Evolutionary conservation across 805 yeast genomes (phyloP).

Genomic region (Ogataea kodamae): DNA sequence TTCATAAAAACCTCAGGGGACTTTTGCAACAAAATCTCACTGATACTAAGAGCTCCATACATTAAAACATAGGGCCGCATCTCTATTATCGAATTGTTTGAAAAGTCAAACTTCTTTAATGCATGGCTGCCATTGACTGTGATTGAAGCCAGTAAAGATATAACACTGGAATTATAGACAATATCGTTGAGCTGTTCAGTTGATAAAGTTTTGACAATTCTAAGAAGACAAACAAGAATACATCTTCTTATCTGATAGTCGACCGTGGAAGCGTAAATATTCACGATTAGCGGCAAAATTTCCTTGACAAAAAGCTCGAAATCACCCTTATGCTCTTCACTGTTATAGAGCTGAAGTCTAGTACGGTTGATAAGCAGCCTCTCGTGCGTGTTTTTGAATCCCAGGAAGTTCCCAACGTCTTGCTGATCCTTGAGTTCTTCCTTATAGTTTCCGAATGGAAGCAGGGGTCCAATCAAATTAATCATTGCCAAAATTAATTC

Average conservation of each 20-base stretch:
- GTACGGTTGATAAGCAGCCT: slow-evolving; percentile 28
- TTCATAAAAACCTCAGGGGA: slow-evolving; percentile 42
- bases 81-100: slow-evolving; percentile 15
- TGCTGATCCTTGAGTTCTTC: slow-evolving; percentile 5
- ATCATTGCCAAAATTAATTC: slow-evolving; percentile 56
- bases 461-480: slow-evolving; percentile 49
- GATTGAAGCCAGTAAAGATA: slow-evolving; percentile 55
- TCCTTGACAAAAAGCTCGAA: slow-evolving; percentile 39
- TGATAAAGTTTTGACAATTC: slow-evolving; percentile 45
- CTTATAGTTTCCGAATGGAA: slow-evolving; percentile 44
- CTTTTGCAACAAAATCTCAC: slow-evolving; percentile 41
- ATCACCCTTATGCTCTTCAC: slow-evolving; percentile 17
- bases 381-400: slow-evolving; percentile 26
- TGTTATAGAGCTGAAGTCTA: slow-evolving; percentile 33
- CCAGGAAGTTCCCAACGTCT: slow-evolving; percentile 31
- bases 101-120: slow-evolving; percentile 15
- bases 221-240: slow-evolving; percentile 49
- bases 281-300: slow-evolving; percentile 52
- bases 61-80: slow-evolving; percentile 40
- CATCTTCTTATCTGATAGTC: slow-evolving; percentile 61
- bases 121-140: slow-evolving; percentile 49
- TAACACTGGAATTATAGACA: slow-evolving; percentile 37
- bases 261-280: slow-evolving; percentile 69
- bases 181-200: slow-evolving; percentile 29
- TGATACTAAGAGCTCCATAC: slow-evolving; percentile 49